These are phyloP conservation scores for Wickerhamiella sorbophila DNA, from an alignment of 805 yeast species.

Conservation along the genomic window DNA sequence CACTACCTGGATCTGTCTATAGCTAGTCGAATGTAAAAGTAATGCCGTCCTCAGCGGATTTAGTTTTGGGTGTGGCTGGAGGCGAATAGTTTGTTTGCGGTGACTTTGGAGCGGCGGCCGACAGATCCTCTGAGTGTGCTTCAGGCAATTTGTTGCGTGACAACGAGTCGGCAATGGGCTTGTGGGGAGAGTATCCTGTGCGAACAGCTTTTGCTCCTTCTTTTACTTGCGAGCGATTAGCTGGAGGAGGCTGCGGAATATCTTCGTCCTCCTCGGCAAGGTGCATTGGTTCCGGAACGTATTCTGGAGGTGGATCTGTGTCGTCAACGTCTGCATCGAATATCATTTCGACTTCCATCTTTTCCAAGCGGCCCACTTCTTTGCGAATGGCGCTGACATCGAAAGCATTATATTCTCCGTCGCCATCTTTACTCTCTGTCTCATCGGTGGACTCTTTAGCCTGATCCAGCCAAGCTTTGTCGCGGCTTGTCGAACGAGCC, in stretches of 20 bases:
- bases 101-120: no score
- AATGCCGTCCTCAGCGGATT: not conserved
- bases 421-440: slow-evolving; percentile 25
- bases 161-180: no score
- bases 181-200: no score
- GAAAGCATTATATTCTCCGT: slow-evolving; percentile 32
- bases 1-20: no score
- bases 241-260: no score
- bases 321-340: slow-evolving; percentile 14
- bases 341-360: slow-evolving; percentile 13
- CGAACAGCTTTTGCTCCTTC: no score
- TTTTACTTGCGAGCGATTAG: no score
- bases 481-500: slow-evolving; percentile 29
- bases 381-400: slow-evolving; percentile 28
- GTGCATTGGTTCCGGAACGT: not conserved
- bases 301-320: not conserved
- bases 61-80: no score
- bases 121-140: no score
- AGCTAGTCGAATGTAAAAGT: not conserved
- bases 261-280: slow-evolving; percentile 4
- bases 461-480: slow-evolving; percentile 45
- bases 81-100: no score
- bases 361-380: slow-evolving; percentile 25
- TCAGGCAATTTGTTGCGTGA: no score
- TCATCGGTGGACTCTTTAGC: slow-evolving; percentile 22